Base-by-base conservation (phyloP, 2,329 filamentous ascomycete genomes). In the Monosporascus ibericus region DNA sequence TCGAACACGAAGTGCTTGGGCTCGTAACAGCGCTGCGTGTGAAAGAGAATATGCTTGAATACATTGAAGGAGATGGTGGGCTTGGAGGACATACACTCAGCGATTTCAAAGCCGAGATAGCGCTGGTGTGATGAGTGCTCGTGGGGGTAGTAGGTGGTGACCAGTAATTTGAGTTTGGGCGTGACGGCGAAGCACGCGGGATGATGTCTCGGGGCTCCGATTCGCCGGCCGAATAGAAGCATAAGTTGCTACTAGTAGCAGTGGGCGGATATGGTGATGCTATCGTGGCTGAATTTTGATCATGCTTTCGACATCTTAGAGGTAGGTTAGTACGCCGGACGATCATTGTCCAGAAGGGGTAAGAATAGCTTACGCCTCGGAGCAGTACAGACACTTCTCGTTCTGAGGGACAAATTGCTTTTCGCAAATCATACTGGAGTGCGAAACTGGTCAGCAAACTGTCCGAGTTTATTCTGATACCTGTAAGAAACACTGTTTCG, bases 401-500 rank as follows among this genome's bases (percentile, higher is more conserved):
- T 81, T 78, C 40, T 76, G 72, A 48, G 81, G 76, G 24, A 82
- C 68, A 65, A 85, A 85, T 68, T 85, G 81, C 70, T 85, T 85
- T 66, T 85, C 82, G 67, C 82, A 86, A 9, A 76, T 79, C 82
- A 85, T 85, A 68, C 82, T 86, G 61, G 46, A 61, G 49, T 49
- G 54, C 40, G 53, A 57, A 48, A 59, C 68, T 56, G 70, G 68
- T 62, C 53, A 60, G 55, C 55, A 48, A 50, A 38, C 49, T 24
- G 44, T 55, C 44, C 53, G 48, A 55, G 48, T 39, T 47, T 50
- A 30, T 30, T 30, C 27, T 14, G 27, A 30, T 30, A 9, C 27
- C 27, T 30, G 27, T 11, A 70, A 66, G 65, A 69, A 70, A 66
- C 52, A 57, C 27, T 11, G 9, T 30, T 30, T 11, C 9, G 27